Base-by-base conservation (phyloP, 2,329 filamentous ascomycete genomes). In the Colletotrichum brevisporum region DNA sequence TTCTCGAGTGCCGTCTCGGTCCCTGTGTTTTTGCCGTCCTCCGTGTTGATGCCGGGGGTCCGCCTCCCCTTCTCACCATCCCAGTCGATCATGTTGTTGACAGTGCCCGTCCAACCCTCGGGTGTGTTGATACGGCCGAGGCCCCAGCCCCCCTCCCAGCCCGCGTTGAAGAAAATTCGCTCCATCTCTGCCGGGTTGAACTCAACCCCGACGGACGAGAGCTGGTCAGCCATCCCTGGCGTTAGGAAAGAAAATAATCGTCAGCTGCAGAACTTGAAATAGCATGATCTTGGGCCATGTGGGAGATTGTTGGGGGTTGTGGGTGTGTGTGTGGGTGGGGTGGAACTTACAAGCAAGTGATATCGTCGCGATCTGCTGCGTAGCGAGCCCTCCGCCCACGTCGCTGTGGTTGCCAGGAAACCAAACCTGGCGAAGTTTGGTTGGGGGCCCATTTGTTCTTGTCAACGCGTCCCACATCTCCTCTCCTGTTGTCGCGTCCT, bases 371-470 rank as follows among this genome's bases (percentile, higher is more conserved):
- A 75, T 73, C 36, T 75, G 73, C 47, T 74, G 71, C 0, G 73
- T 70, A 1, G 69, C 56, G 84, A 86, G 89, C 1, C 88, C 88
- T 21, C 88, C 88, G 3, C 88, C 88, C 53, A 90, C 88, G 67
- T 90, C 88, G 9, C 85, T 87, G 73, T 91, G 89, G 57, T 83
- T 84, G 16, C 88, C 89, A 0, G 88, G 85, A 73, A 91, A 91
- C 85, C 85, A 87, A 4, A 74, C 73, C 27, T 75, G 74, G 2
- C 70, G 67, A 13, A 75, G 73, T 6, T 71, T 59, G 5, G 71
- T 72, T 5, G 61, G 36, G 26, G 21, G 27, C 27, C 9, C 21
- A 62, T 1, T 57, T 67, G 47, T 73, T 71, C 4, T 27, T 41
- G 51, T 66, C 70, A 27, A 51, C 54, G 4, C 21, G 21, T 24